Conservation (phyloP, 179 eudicot species). For the Drosera spatulata region DNA sequence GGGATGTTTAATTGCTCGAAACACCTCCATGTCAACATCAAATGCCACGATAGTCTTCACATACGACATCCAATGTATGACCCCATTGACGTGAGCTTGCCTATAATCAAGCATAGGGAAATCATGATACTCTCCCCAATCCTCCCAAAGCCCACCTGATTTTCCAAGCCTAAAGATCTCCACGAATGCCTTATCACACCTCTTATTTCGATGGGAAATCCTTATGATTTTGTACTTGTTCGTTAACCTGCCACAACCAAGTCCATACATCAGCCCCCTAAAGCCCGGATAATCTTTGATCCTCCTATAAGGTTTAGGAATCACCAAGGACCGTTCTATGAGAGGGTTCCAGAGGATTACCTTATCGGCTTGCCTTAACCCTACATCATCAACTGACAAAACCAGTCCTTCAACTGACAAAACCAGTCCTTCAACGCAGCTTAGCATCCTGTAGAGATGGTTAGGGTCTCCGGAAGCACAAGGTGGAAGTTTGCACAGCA, state of each 20-base stretch:
- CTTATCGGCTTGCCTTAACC: constrained; percentile 2
- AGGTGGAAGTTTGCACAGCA: constrained; percentile 7
- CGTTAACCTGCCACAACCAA: constrained; percentile 12
- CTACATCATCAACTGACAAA: constrained; percentile 21
- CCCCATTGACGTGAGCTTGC: constrained; percentile 15
- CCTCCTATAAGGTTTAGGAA: constrained; percentile 2
- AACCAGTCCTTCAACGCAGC: constrained; percentile 18
- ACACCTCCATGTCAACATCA: constrained; percentile 21
- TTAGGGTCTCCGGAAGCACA: constrained; percentile 2
- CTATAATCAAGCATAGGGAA: constrained; percentile 3
- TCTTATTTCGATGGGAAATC: constrained; percentile 9
- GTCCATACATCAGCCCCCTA: constrained; percentile 11
- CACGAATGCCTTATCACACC: constrained; percentile 3
- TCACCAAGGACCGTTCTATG: constrained; percentile 9
- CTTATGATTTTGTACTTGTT: constrained; percentile 22
- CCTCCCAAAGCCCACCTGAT: constrained; percentile 20
- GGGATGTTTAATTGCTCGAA: constrained; percentile 16
- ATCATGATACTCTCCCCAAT: constrained; percentile 1
- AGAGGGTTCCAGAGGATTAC: constrained; percentile 30
- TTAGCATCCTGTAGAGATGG: constrained; percentile 18
- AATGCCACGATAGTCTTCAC: constrained; percentile 8
- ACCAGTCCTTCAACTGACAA: no score
- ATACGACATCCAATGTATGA: constrained; percentile 23
- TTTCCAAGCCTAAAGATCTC: constrained; percentile 18
- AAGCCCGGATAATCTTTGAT: background rate